Evolutionary conservation across 2,329 filamentous ascomycete genomes (phyloP), one percentile per base, ranked within the genome.

Genomic region (Macrophomina tecta): DNA sequence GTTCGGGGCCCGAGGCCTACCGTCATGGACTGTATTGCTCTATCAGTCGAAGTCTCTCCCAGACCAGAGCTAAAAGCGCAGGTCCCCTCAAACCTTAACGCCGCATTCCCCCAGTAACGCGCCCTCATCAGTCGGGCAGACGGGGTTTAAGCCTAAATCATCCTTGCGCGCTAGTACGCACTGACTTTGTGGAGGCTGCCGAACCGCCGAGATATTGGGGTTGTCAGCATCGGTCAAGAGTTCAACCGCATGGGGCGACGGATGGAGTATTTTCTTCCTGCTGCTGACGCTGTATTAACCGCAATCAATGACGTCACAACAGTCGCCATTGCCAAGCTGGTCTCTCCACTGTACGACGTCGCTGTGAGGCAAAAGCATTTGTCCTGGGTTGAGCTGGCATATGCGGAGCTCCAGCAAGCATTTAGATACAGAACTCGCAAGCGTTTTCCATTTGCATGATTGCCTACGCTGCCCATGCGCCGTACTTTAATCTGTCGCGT

Each of bases 301-400:
- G 18, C 38, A 38, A 46, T 46, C 42, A 45, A 32, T 62, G 58
- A 62, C 58, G 58, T 62, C 55, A 60, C 40, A 9, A 7, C 40
- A 3, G 3, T 12, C 28, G 40, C n/a, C 34, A 18, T 38, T 55
- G 16, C 48, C 48, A 32, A 8, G 36, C 36, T 12, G 36, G 7
- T 38, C 36, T 38, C 36, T 23, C 23, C 23, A 23, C 3, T 23
- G 23, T 23, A 23, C 23, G 23, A 23, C 2, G 23, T 23, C 23
- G 23, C 23, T 23, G 23, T 23, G 23, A 23, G 23, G 23, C 23
- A 23, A 23, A 23, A 23, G 2, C 23, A 3, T 23, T 23, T 2
- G 23, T 23, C 23, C 3, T 23, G 23, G 23, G 23, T 23, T 23
- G 23, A 23, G 23, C 23, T 23, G 23, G 23, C 23, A 23, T 23